Conservation (phyloP, 768 basidiomycete genomes). For the Tricholoma sp. region DNA sequence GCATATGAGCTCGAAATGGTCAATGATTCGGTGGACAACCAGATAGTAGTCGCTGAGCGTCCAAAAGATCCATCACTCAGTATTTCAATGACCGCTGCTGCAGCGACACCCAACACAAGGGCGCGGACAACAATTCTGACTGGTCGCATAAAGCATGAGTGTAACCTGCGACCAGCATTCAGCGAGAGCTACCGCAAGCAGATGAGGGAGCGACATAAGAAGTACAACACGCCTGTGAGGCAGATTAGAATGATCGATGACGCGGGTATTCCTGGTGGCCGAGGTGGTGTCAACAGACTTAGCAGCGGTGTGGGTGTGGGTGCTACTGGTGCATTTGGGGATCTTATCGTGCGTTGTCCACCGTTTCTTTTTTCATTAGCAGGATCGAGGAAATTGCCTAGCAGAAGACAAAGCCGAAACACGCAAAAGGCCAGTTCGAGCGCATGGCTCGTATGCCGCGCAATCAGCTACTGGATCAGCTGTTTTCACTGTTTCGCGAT, state of each 20-base stretch:
- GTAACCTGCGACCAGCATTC: conserved; percentile 65
- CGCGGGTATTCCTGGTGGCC: conserved; percentile 59
- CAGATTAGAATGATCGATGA: conserved; percentile 75
- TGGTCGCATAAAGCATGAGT: conserved; percentile 78
- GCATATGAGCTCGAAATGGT: conserved; percentile 89
- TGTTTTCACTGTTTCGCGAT: conserved; percentile 76
- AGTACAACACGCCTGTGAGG: conserved; percentile 61
- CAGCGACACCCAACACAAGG: conserved; percentile 45
- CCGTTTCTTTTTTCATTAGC: conserved; percentile 1
- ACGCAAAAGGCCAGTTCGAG: conserved; percentile 68
- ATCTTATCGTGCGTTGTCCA: conserved; percentile 53
- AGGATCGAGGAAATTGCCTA: not conserved
- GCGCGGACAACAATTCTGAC: conserved; percentile 76
- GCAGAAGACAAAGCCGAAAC: conserved; percentile 65
- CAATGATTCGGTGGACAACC: conserved; percentile 78
- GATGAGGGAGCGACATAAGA: conserved; percentile 60
- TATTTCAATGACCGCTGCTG: conserved; percentile 28
- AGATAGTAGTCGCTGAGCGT: conserved; percentile 79
- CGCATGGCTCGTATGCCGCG: conserved; percentile 90
- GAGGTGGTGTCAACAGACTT: conserved; percentile 72
- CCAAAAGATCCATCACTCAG: conserved; percentile 55
- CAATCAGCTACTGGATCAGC: conserved; percentile 79
- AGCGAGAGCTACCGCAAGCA: conserved; percentile 64
- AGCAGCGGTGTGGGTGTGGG: conserved; percentile 68
- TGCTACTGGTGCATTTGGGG: conserved; percentile 51